Percentiles rank a stretch among this genome's conserved stretches.
phyloP scores from a whole-genome alignment of 176 grass and related monocot species.

The Oryza australiensis region DNA sequence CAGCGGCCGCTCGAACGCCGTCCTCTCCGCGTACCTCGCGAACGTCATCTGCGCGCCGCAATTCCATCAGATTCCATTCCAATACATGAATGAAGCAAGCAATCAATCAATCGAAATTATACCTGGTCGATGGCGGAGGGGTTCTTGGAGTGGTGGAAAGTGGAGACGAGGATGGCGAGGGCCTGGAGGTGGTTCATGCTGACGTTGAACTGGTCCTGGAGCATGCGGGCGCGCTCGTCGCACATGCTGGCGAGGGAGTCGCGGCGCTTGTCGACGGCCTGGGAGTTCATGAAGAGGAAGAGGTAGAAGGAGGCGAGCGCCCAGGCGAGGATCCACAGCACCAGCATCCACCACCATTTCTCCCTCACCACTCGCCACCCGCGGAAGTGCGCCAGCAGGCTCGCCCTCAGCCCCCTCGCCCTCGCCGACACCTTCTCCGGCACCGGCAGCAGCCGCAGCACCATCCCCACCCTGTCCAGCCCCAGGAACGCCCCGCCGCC shows the following conservation, averaged over 20 bases:
- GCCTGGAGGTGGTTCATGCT: conserved; percentile 98
- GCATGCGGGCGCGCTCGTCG: conserved; percentile 92
- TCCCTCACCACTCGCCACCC: neutral
- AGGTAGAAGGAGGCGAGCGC: conserved; percentile 14
- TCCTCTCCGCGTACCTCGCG: conserved; percentile 92
- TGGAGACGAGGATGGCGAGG: conserved; percentile 88
- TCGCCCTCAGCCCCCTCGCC: conserved; percentile 26
- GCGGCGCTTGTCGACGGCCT: conserved; percentile 55
- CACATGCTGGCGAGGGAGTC: conserved; percentile 88
- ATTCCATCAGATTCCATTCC: neutral
- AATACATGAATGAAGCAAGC: too few relatives aligned
- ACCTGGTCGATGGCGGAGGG: conserved; percentile 98
- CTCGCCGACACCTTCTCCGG: conserved; percentile 59
- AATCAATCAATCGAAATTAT: too few relatives aligned
- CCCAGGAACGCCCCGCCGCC: conserved; percentile 37
- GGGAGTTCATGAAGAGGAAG: conserved; percentile 30
- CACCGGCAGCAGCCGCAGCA: conserved; percentile 5
- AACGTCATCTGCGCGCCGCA: conserved; percentile 65
- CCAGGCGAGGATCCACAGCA: conserved; percentile 52
- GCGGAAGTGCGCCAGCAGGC: neutral
- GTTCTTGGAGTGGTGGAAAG: conserved; percentile 83
- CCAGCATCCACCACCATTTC: conserved; percentile 41
- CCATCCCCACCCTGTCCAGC: conserved; percentile 34
- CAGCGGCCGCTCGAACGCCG: conserved; percentile 94
- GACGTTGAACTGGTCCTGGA: conserved; percentile 99